These are phyloP conservation scores for Eucalyptus cloeziana DNA, from an alignment of 345 rosid genomes.

Conservation along the genomic window DNA sequence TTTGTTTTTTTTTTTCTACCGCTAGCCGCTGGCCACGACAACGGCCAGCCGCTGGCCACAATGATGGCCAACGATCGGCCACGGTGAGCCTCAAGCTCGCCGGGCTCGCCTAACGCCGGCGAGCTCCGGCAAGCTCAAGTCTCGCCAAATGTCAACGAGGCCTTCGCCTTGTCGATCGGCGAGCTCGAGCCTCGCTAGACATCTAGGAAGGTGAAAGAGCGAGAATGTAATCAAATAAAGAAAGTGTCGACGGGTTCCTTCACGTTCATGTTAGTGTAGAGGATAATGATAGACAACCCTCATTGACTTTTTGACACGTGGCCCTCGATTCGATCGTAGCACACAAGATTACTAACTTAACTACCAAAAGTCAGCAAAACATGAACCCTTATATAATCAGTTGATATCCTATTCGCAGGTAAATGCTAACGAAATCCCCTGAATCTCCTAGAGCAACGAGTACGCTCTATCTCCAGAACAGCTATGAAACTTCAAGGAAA, in stretches of 20 bases:
- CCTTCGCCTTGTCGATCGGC: rapidly evolving
- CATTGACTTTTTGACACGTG: neutral
- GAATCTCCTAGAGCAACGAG: neutral
- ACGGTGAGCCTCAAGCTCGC: rapidly evolving
- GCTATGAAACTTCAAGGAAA: neutral
- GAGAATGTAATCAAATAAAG: neutral
- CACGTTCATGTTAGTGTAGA: neutral
- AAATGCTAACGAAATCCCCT: neutral
- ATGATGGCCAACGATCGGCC: rapidly evolving
- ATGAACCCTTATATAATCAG: neutral
- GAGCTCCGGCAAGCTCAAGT: rapidly evolving
- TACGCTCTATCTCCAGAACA: neutral
- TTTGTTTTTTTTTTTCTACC: rapidly evolving
- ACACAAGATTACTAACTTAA: neutral
- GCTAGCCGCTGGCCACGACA: rapidly evolving
- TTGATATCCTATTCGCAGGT: neutral
- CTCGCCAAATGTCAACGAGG: rapidly evolving
- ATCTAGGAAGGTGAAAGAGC: neutral
- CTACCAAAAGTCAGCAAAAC: neutral
- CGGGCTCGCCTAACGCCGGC: rapidly evolving
- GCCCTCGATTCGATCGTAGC: neutral
- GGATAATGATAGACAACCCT: neutral
- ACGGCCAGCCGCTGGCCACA: rapidly evolving
- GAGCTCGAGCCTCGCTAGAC: rapidly evolving
- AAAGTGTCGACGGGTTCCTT: neutral